Percentiles rank a stretch among this genome's conserved stretches.
These are phyloP conservation scores for Colletotrichum nymphaeae DNA, from an alignment of 2,329 filamentous ascomycete genomes.

Conservation along the genomic window DNA sequence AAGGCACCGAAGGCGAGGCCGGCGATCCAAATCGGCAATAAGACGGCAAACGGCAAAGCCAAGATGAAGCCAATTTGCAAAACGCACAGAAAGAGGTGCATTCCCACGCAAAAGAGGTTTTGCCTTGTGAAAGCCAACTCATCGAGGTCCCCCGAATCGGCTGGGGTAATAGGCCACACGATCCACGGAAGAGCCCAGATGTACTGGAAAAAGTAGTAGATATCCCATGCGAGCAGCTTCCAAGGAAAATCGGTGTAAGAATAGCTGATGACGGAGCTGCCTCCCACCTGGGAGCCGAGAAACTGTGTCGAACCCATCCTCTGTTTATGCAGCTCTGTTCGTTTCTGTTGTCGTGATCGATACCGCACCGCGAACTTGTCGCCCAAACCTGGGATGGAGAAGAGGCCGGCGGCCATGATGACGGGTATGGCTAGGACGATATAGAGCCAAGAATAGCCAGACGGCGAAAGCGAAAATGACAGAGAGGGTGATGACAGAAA, in stretches of 20 bases:
- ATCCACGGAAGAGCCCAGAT: slow-evolving; percentile 69
- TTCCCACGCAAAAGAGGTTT: slow-evolving; percentile 67
- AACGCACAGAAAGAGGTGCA: slow-evolving; percentile 69
- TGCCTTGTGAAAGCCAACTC: slow-evolving; percentile 70
- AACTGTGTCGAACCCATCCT: slow-evolving; percentile 56
- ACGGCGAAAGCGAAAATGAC: background rate
- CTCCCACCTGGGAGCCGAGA: slow-evolving; percentile 69
- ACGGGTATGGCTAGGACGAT: slow-evolving; percentile 7
- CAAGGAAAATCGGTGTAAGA: slow-evolving; percentile 68
- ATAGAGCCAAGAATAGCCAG: background rate
- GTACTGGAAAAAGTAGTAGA: slow-evolving; percentile 67
- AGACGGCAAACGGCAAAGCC: slow-evolving; percentile 61
- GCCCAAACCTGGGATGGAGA: slow-evolving; percentile 20
- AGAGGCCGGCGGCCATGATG: slow-evolving; percentile 24
- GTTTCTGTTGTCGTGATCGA: slow-evolving; percentile 19
- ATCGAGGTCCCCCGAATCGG: slow-evolving; percentile 65
- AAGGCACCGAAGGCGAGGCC: slow-evolving; percentile 54
- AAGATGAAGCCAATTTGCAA: slow-evolving; percentile 72
- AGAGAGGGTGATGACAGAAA: slow-evolving; percentile 16
- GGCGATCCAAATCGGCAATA: slow-evolving; percentile 63
- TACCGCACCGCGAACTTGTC: slow-evolving; percentile 12
- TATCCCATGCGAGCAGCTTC: slow-evolving; percentile 62
- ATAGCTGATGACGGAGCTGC: slow-evolving; percentile 68
- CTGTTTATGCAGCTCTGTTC: slow-evolving; percentile 15
- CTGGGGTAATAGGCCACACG: slow-evolving; percentile 66